A percentile compares a stretch with the other conserved stretches of the same genome.
Evolutionary conservation across 1,139 yeast genomes (phyloP).

Genomic region (Entelexis paramagnoliae): DNA sequence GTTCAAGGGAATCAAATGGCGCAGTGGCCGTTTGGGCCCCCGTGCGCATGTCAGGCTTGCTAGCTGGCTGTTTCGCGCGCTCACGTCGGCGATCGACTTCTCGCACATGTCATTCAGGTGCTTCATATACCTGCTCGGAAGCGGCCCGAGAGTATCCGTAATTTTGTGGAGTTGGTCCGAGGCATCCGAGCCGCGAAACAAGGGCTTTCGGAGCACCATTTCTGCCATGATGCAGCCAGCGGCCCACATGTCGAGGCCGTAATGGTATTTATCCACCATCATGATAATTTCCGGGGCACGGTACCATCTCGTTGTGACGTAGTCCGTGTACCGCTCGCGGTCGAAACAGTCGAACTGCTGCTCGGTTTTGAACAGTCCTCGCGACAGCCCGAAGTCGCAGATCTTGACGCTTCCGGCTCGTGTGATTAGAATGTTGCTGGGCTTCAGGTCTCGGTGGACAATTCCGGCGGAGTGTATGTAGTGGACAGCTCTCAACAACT

Average conservation of each 20-base stretch:
- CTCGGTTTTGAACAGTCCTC: constrained; percentile 38
- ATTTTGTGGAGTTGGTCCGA: constrained; percentile 77
- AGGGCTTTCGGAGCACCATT: constrained; percentile 67
- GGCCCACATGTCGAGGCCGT: constrained; percentile 89
- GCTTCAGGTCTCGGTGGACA: constrained; percentile 76
- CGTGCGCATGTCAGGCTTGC: background rate
- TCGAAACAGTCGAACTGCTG: constrained; percentile 32
- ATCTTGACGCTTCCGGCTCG: constrained; percentile 61
- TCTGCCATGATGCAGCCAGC: constrained; percentile 91
- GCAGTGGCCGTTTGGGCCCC: background rate
- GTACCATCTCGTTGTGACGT: constrained; percentile 94
- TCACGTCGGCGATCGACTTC: background rate
- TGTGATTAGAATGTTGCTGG: constrained; percentile 72
- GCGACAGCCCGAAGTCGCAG: constrained; percentile 81
- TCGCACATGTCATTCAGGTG: background rate
- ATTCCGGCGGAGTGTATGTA: constrained; percentile 74
- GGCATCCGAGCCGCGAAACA: constrained; percentile 75
- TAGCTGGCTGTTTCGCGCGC: background rate
- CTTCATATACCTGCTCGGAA: constrained; percentile 51
- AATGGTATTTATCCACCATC: constrained; percentile 38
- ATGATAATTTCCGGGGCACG: constrained; percentile 85
- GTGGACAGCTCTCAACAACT: constrained; percentile 66
- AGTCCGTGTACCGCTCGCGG: constrained; percentile 53
- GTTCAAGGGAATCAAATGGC: constrained; percentile 4
- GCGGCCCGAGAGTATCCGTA: constrained; percentile 67